phyloP scores from a whole-genome alignment of 2,329 filamentous ascomycete species.

The Aspergillus persii region DNA sequence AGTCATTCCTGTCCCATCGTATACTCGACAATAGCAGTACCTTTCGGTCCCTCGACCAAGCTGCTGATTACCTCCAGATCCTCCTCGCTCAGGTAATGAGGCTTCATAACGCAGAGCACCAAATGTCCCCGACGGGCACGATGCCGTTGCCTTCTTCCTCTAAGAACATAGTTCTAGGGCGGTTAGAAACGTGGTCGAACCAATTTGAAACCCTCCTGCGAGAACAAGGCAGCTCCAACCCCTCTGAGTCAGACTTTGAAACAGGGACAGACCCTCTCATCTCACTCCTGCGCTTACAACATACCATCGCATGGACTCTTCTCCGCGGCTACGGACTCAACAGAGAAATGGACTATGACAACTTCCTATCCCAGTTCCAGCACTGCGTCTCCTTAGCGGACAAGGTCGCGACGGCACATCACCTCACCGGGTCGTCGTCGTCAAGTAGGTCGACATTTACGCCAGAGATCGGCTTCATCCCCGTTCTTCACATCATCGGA shows the following conservation, averaged over 20 bases:
- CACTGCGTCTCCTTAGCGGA: not conserved
- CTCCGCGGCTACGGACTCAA: not conserved
- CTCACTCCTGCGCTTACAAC: not conserved
- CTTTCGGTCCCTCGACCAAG: not conserved
- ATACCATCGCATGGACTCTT: not conserved
- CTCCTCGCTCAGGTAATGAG: not conserved
- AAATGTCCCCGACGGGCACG: not conserved
- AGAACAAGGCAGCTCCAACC: not conserved
- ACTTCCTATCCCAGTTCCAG: not conserved
- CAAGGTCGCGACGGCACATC: not conserved
- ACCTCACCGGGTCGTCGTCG: not conserved
- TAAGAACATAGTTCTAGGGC: not conserved
- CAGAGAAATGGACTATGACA: not conserved
- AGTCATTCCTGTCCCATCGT: not conserved
- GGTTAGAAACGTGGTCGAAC: not conserved
- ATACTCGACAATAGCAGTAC: not conserved
- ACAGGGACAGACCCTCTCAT: not conserved
- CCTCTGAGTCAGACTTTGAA: not conserved
- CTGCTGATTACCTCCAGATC: not conserved
- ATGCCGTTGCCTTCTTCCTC: not conserved
- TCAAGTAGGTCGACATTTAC: not conserved
- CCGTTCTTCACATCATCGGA: not conserved
- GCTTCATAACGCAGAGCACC: not conserved
- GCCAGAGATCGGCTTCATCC: not conserved
- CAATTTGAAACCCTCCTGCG: not conserved